Evolutionary conservation across 768 basidiomycete genomes (phyloP).

Genomic region (Termitomyces sp.): DNA sequence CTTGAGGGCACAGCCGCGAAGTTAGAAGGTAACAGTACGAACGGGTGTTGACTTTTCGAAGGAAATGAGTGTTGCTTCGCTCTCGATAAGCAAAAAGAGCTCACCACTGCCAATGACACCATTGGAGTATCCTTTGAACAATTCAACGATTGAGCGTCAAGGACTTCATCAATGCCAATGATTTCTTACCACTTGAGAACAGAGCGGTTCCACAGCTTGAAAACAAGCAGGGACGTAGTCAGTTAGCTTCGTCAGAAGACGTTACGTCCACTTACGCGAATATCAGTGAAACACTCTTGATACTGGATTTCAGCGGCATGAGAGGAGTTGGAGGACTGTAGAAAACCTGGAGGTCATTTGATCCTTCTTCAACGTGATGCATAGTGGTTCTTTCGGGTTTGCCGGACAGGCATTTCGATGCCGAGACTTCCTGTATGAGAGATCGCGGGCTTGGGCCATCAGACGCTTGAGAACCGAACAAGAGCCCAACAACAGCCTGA

Average conservation of each 20-base stretch:
- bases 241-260: background rate
- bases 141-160: background rate
- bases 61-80: background rate
- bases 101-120: background rate
- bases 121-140: background rate
- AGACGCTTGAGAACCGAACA: too few relatives aligned
- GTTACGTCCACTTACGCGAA: background rate
- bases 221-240: background rate
- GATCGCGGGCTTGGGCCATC: too few relatives aligned
- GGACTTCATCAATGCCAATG: background rate
- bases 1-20: background rate
- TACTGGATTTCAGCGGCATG: constrained; percentile 5
- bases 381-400: too few relatives aligned
- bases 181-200: constrained; percentile 72
- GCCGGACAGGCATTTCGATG: background rate
- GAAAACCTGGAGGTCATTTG: too few relatives aligned
- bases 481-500: too few relatives aligned
- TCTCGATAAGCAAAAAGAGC: background rate
- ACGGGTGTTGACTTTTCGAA: background rate
- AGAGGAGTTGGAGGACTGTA: too few relatives aligned
- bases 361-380: too few relatives aligned
- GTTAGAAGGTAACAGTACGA: background rate
- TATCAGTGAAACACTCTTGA: constrained; percentile 6
- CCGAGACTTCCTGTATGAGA: background rate
- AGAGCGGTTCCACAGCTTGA: constrained; percentile 80